These are phyloP conservation scores for Epichloe sibirici DNA, from an alignment of 2,329 filamentous ascomycete genomes.

Conservation along the genomic window DNA sequence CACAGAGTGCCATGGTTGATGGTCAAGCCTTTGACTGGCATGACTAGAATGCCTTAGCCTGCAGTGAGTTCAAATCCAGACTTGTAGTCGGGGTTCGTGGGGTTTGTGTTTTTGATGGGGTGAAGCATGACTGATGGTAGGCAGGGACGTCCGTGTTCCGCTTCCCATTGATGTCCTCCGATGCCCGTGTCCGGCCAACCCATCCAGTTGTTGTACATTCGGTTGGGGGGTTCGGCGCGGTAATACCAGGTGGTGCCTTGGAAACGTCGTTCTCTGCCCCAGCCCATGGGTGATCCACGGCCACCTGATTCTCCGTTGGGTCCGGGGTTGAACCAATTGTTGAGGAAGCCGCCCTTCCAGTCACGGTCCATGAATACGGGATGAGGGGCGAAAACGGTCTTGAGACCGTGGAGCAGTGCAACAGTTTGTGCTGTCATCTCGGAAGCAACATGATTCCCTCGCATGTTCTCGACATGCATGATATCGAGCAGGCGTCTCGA, in stretches of 20 bases:
- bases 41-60: slow-evolving; percentile 17
- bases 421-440: slow-evolving; percentile 70
- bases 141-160: slow-evolving; percentile 41
- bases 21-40: not conserved
- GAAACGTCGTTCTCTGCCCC: slow-evolving; percentile 45
- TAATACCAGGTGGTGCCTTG: slow-evolving; percentile 51
- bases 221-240: slow-evolving; percentile 42
- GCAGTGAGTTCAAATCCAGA: slow-evolving; percentile 26
- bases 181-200: slow-evolving; percentile 43
- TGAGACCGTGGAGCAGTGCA: slow-evolving; percentile 64
- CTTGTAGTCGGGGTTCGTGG: slow-evolving; percentile 32
- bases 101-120: slow-evolving; percentile 45
- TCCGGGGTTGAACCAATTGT: slow-evolving; percentile 49
- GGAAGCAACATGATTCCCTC: slow-evolving; percentile 63
- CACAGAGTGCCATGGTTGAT: not conserved
- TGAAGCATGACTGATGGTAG: slow-evolving; percentile 47
- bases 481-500: slow-evolving; percentile 59
- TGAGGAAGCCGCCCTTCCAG: slow-evolving; percentile 45
- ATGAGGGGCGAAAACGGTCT: slow-evolving; percentile 67
- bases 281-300: slow-evolving; percentile 44
- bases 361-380: slow-evolving; percentile 69
- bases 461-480: slow-evolving; percentile 67
- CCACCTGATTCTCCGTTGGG: slow-evolving; percentile 41
- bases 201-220: slow-evolving; percentile 52
- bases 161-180: slow-evolving; percentile 45